These are phyloP conservation scores for Phoenix roebelenii DNA, from an alignment of 176 grass and related monocot genomes.

Conservation along the genomic window DNA sequence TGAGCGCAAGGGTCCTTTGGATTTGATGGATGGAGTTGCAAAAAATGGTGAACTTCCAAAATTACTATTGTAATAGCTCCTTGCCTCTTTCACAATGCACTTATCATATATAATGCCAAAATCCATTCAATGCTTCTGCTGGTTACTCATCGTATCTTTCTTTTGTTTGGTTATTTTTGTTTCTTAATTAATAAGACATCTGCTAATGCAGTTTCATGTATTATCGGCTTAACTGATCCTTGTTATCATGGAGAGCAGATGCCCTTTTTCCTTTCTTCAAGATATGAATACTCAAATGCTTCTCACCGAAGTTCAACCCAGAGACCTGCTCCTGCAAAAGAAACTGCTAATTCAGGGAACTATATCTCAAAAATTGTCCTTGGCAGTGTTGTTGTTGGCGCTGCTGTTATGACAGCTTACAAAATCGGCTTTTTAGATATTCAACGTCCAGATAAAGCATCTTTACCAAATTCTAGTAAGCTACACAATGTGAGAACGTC, in stretches of 20 bases:
- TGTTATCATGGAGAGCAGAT: constrained; percentile 20
- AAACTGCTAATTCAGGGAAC: constrained; percentile 45
- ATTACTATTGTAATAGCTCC: too few relatives aligned
- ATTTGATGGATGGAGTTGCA: too few relatives aligned
- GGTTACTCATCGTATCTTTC: too few relatives aligned
- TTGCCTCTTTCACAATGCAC: too few relatives aligned
- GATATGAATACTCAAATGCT: constrained; percentile 58
- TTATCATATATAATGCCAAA: too few relatives aligned
- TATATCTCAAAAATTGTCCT: constrained; percentile 46
- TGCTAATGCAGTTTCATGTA: neutral
- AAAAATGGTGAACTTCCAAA: too few relatives aligned
- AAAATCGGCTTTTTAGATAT: constrained; percentile 56
- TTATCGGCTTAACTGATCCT: neutral
- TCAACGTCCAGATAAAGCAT: constrained; percentile 34
- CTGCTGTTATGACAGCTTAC: constrained; percentile 56
- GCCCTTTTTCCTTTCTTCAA: constrained; percentile 38
- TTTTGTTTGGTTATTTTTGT: neutral
- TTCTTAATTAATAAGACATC: neutral
- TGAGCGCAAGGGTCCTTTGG: too few relatives aligned
- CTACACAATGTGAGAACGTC: constrained; percentile 27
- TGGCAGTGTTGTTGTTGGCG: constrained; percentile 57
- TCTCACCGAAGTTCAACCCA: constrained; percentile 40
- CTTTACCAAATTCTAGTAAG: constrained; percentile 18
- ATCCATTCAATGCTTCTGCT: too few relatives aligned
- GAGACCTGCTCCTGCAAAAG: constrained; percentile 32